phyloP scores from a whole-genome alignment of 768 basidiomycete species.

The Tylopilus sp. region DNA sequence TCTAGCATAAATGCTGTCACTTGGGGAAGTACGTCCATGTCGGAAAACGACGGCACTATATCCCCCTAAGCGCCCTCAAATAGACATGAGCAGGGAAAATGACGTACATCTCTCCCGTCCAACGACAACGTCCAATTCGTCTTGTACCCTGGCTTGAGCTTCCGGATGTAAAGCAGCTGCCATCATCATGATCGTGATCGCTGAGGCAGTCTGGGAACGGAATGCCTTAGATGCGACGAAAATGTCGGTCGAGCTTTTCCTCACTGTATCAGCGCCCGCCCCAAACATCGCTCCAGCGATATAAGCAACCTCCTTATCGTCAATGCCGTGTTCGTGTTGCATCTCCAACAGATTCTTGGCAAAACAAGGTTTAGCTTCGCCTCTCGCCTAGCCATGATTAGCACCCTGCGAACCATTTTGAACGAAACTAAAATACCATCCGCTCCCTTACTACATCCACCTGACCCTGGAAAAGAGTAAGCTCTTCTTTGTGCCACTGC shows the following conservation, averaged over 20 bases:
- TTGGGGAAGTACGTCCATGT: slow-evolving; percentile 32
- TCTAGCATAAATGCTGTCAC: too few species aligned
- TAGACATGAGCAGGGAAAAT: neutral
- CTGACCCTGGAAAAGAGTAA: slow-evolving; percentile 31
- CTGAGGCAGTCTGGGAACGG: slow-evolving; percentile 35
- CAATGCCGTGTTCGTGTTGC: slow-evolving; percentile 30
- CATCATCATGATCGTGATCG: slow-evolving; percentile 51
- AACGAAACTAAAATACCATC: slow-evolving; percentile 20
- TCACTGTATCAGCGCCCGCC: slow-evolving; percentile 40
- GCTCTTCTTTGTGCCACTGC: slow-evolving; percentile 47
- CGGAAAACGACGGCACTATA: slow-evolving; percentile 36
- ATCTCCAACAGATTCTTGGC: slow-evolving; percentile 36
- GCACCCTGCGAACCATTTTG: neutral
- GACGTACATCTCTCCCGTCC: slow-evolving; percentile 34
- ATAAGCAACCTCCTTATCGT: slow-evolving; percentile 36
- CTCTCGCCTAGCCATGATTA: slow-evolving; percentile 18
- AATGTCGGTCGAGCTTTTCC: neutral
- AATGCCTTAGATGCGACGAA: too few species aligned
- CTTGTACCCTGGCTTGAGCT: slow-evolving; percentile 46
- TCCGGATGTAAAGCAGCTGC: slow-evolving; percentile 51
- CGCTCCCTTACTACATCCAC: slow-evolving; percentile 26
- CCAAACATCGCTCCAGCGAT: slow-evolving; percentile 42
- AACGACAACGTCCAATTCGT: slow-evolving; percentile 50
- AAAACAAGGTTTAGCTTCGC: slow-evolving; percentile 30
- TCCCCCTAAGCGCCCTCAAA: too few species aligned